Evolutionary conservation across 371 early-diverging fungal genomes (phyloP), one percentile per base, ranked within the genome.

Genomic region (Basidiobolus meristosporus): DNA sequence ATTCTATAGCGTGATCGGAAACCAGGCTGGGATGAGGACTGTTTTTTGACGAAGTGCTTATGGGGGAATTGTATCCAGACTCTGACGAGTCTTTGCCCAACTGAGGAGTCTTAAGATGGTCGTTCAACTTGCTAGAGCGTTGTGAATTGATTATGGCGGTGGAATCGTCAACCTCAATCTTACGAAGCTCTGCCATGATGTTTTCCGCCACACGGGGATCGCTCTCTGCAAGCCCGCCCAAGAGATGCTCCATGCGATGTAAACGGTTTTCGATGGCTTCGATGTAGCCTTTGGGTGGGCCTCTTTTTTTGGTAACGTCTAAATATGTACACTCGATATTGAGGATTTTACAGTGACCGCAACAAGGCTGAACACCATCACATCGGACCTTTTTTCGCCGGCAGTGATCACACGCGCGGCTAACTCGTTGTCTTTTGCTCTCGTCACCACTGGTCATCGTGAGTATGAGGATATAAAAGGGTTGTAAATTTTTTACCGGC

Each of bases 271-370:
- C 77, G 35, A 76, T 62, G 0, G 73, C 73, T 42, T 76, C 77
- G 36, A 76, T 76, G 35, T 76, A 76, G 6, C 77, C 77, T 45
- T 76, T 76, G 2, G 77, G 77, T 5, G 77, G 77, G 2, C 77
- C 77, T 41, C 76, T 52, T 55, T 73, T 55, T 26, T 58, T 56
- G 18, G 62, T 57, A 1, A 55, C 54, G 48, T 61, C 60, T 19
- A 56, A 47, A 47, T 52, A 56, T 52, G 56, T 56, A 52, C 56
- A 56, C 31, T 51, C 50, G 43, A 56, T 49, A 17, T 52, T 52
- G 41, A 52, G 49, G n/a, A 52, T 52, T 21, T 36, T 51, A 33
- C 56, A 56, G 41, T 56, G 52, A 12, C 52, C 52, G 23, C 56
- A 56, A 4, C 50, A 46, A 4, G 56, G 56, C 36, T 80, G 73